These are phyloP conservation scores for Plasmodium yoelii DNA, from an alignment of 169 alveolate species.

Conservation along the genomic window DNA sequence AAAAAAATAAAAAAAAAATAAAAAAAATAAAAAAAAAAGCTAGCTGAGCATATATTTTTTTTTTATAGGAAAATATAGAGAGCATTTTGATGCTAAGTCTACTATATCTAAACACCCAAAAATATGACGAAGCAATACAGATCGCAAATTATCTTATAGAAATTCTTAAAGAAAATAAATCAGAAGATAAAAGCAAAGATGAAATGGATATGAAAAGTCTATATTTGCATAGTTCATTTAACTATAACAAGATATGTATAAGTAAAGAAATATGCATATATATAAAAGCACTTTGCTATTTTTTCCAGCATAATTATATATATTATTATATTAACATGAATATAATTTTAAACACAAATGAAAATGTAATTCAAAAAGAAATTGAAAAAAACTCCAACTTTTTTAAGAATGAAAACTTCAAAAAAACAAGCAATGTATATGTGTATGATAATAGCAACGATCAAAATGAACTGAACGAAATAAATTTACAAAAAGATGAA, in stretches of 20 bases:
- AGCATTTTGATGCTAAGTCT: constrained; percentile 49
- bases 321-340: constrained; percentile 54
- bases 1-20: not conserved
- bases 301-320: constrained; percentile 48
- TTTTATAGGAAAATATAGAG: constrained; percentile 37
- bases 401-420: constrained; percentile 9
- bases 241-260: constrained; percentile 13
- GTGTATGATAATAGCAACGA: not conserved
- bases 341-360: constrained; percentile 42
- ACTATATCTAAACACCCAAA: constrained; percentile 25
- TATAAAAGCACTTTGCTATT: constrained; percentile 54
- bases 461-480: constrained; percentile 12
- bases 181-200: not conserved
- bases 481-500: constrained; percentile 2
- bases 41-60: not conserved
- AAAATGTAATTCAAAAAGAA: constrained; percentile 8
- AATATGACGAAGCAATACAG: constrained; percentile 30
- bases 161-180: constrained; percentile 5
- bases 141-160: constrained; percentile 26
- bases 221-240: constrained; percentile 36
- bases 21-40: not conserved
- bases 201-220: constrained; percentile 22
- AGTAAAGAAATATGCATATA: constrained; percentile 51
- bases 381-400: constrained; percentile 20
- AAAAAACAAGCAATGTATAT: not conserved